Conservation (phyloP, 2,329 filamentous ascomycete genomes). For the Aspergillus ruber region DNA sequence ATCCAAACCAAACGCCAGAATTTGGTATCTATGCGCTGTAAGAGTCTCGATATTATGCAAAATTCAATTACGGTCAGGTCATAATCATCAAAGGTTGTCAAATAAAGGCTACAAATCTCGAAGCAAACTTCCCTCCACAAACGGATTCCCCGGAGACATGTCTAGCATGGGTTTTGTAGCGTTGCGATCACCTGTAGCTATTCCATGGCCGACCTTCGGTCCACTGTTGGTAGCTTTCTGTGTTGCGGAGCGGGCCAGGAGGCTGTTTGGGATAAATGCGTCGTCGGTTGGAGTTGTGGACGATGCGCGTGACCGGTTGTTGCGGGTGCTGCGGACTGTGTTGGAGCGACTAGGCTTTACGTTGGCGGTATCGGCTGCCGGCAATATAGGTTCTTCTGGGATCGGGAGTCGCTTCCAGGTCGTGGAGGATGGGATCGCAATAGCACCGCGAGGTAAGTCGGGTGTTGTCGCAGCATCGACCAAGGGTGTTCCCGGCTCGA, state of each 20-base stretch:
- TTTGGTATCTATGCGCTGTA: too few species aligned
- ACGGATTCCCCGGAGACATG: slow-evolving; percentile 35
- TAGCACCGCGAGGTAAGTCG: slow-evolving; percentile 26
- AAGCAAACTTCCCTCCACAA: slow-evolving; percentile 41
- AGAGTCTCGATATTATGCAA: not conserved
- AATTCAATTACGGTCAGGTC: not conserved
- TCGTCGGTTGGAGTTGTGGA: slow-evolving; percentile 11
- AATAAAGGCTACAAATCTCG: slow-evolving; percentile 17
- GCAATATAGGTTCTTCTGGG: slow-evolving; percentile 6
- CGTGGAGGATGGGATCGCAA: slow-evolving; percentile 33
- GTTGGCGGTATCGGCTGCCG: not conserved
- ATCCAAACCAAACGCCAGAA: too few species aligned
- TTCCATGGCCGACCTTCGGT: slow-evolving; percentile 26
- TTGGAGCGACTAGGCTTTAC: slow-evolving; percentile 26
- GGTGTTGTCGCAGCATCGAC: slow-evolving; percentile 39
- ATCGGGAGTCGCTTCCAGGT: slow-evolving; percentile 32
- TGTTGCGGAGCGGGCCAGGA: slow-evolving; percentile 26
- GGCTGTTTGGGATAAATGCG: slow-evolving; percentile 32
- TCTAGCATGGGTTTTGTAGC: slow-evolving; percentile 39
- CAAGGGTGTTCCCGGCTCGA: slow-evolving; percentile 31
- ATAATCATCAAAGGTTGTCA: not conserved
- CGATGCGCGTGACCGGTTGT: slow-evolving; percentile 7
- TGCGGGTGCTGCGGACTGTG: slow-evolving; percentile 24
- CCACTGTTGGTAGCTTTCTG: slow-evolving; percentile 11
- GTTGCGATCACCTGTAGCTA: slow-evolving; percentile 35